Percentiles rank a stretch among this genome's conserved stretches.
Evolutionary conservation across 2,329 filamentous ascomycete species (phyloP).

Genomic region (Phialophora expanda): DNA sequence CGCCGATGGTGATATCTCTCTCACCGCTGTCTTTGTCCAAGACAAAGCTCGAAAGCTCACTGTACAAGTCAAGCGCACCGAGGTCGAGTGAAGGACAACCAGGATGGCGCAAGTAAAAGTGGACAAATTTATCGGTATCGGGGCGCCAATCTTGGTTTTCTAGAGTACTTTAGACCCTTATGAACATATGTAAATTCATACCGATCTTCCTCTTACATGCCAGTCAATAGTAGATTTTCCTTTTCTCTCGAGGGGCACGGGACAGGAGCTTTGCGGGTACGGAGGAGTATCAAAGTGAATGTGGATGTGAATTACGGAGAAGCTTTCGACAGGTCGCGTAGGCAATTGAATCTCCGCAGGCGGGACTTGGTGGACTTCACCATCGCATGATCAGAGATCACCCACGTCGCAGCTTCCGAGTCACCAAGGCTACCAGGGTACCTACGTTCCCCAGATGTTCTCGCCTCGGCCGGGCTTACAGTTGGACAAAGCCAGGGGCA

Average conservation of each 20-base stretch:
- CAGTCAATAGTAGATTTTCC: background rate
- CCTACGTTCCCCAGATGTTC: background rate
- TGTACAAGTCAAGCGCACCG: background rate
- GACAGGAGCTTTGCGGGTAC: background rate
- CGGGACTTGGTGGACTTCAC: background rate
- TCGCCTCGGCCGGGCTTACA: background rate
- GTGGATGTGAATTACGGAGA: background rate
- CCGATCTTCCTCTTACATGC: background rate
- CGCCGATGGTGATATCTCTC: background rate
- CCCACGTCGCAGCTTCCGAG: background rate
- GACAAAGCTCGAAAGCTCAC: background rate
- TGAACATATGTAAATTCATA: background rate
- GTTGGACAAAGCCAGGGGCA: background rate
- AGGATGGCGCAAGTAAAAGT: background rate
- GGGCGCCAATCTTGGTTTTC: background rate
- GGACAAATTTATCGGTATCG: background rate
- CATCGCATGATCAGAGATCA: background rate
- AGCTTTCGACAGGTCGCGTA: background rate
- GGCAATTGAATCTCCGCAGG: slow-evolving; percentile 3
- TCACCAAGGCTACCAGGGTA: background rate
- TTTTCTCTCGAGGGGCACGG: too few relatives aligned
- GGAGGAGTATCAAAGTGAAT: background rate
- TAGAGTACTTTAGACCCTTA: background rate
- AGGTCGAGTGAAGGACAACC: background rate
- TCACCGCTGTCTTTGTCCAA: background rate